Conservation (phyloP, 768 basidiomycete genomes). For the Hygrocybe punicea region DNA sequence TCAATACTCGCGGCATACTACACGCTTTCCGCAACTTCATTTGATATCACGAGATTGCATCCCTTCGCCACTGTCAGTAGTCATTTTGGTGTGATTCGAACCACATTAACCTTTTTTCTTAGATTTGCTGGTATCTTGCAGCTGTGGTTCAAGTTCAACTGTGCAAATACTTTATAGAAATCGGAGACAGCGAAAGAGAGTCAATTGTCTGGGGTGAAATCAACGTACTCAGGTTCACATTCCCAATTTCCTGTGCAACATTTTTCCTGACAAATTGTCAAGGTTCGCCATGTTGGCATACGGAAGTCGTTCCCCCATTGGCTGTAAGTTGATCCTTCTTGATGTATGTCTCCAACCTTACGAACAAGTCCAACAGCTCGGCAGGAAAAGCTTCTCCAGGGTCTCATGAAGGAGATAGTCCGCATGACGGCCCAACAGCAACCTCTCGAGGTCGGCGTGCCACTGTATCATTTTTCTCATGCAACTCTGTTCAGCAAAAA, state of each 20-base stretch:
- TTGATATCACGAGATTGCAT: constrained; percentile 76
- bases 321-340: constrained; percentile 50
- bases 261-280: constrained; percentile 6
- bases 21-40: constrained; percentile 73
- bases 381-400: constrained; percentile 78
- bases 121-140: constrained; percentile 92
- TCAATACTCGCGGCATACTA: constrained; percentile 74
- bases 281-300: constrained; percentile 85
- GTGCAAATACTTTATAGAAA: constrained; percentile 83
- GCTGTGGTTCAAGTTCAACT: constrained; percentile 83
- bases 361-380: constrained; percentile 49
- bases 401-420: constrained; percentile 81
- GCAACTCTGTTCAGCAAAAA: constrained; percentile 56
- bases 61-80: constrained; percentile 72
- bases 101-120: constrained; percentile 14
- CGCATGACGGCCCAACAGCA: constrained; percentile 77
- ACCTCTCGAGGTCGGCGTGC: constrained; percentile 75
- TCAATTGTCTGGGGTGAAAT: constrained; percentile 85
- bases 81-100: background rate
- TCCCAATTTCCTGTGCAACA: background rate
- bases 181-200: constrained; percentile 69
- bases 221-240: constrained; percentile 66
- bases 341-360: background rate
- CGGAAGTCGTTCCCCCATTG: constrained; percentile 75
- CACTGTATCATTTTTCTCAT: constrained; percentile 79